phyloP scores from a whole-genome alignment of 352 stramenopile species.

The Bremia lactucae region DNA sequence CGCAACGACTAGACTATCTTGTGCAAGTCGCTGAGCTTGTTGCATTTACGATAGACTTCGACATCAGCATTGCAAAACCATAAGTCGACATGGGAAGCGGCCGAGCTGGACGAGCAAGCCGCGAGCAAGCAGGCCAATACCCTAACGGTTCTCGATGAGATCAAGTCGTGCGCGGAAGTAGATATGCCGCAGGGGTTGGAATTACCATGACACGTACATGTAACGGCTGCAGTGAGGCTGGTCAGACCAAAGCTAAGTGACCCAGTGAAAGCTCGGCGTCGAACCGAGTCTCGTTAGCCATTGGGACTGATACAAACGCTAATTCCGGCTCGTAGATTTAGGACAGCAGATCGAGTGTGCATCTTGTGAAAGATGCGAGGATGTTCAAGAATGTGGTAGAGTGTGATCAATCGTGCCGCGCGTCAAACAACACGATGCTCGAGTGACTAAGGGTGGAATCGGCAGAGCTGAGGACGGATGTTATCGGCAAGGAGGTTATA shows the following conservation, averaged over 20 bases:
- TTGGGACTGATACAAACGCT: neutral
- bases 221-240: neutral
- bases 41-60: neutral
- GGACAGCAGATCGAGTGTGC: conserved; percentile 8
- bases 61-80: no score
- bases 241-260: neutral
- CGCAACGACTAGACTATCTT: neutral
- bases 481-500: neutral
- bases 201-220: neutral
- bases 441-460: neutral
- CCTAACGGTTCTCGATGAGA: no score
- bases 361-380: conserved; percentile 2
- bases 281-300: conserved; percentile 1
- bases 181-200: no score
- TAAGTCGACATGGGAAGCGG: no score
- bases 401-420: neutral
- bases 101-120: no score
- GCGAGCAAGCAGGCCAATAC: no score
- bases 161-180: no score
- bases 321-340: conserved; percentile 1
- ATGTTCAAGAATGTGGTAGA: conserved; percentile 1
- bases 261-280: neutral
- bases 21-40: neutral
- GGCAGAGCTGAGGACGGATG: neutral
- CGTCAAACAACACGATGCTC: no score